These are phyloP conservation scores for Antitrichia curtipendula DNA, from an alignment of 225 moss, liverwort and hornwort genomes.

Conservation along the genomic window DNA sequence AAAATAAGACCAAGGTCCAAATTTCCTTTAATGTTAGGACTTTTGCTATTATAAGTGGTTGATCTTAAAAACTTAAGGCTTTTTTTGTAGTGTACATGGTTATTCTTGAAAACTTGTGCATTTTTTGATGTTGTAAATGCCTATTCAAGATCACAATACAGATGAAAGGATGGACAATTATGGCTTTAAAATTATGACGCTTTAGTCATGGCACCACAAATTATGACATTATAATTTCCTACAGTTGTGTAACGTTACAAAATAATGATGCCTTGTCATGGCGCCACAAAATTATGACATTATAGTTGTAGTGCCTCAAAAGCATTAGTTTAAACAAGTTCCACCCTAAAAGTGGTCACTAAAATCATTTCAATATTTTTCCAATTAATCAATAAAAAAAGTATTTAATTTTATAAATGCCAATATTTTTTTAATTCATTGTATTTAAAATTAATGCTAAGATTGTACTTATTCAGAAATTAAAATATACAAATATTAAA, in stretches of 20 bases:
- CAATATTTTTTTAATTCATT: neutral
- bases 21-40: too few relatives aligned
- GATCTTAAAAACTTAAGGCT: accelerated
- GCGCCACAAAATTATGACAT: neutral
- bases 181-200: neutral
- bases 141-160: neutral
- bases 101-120: accelerated
- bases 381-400: too few relatives aligned
- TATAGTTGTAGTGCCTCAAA: neutral
- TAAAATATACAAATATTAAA: too few relatives aligned
- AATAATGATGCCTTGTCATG: accelerated
- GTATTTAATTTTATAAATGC: accelerated
- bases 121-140: too few relatives aligned
- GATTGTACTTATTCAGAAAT: accelerated
- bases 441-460: neutral
- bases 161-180: neutral
- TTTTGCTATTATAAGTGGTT: neutral
- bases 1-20: too few relatives aligned
- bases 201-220: too few relatives aligned
- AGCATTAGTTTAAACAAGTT: neutral
- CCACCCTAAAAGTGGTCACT: too few relatives aligned
- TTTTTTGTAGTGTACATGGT: accelerated
- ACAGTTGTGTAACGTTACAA: too few relatives aligned
- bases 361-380: neutral
- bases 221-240: too few relatives aligned